Conservation (phyloP, 1,139 yeast species). For the Blastobotrys apis region DNA sequence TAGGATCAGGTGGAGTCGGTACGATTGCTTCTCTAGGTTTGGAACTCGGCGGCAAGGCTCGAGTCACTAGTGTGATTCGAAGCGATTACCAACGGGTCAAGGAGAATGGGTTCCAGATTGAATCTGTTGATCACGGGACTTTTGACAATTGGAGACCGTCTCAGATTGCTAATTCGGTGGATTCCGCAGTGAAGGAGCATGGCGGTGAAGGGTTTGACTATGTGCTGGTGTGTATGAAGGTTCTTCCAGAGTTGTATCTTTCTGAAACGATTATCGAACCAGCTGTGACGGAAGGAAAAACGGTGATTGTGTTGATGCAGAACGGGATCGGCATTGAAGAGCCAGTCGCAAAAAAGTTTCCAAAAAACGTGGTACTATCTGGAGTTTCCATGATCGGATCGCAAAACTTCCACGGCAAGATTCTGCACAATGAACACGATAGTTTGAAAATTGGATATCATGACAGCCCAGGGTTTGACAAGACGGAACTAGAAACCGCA, state of each 20-base stretch:
- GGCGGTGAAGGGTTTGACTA: constrained; percentile 53
- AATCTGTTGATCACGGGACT: constrained; percentile 59
- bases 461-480: constrained; percentile 30
- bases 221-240: constrained; percentile 65
- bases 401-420: constrained; percentile 49
- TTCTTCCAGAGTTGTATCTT: constrained; percentile 60
- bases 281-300: constrained; percentile 45
- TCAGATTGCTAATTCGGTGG: constrained; percentile 35
- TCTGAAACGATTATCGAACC: constrained; percentile 58
- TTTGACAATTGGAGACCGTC: constrained; percentile 51
- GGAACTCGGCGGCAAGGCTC: constrained; percentile 44
- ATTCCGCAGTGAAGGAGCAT: constrained; percentile 42
- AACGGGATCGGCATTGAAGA: constrained; percentile 73
- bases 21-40: constrained; percentile 62
- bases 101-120: constrained; percentile 52
- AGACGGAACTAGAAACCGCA: constrained; percentile 34
- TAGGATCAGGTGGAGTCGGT: constrained; percentile 77
- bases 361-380: constrained; percentile 54
- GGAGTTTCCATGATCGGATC: constrained; percentile 71
- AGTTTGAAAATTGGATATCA: constrained; percentile 53
- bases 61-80: constrained; percentile 58
- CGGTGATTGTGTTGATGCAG: constrained; percentile 61
- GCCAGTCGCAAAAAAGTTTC: constrained; percentile 54
- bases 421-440: constrained; percentile 51
- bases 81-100: constrained; percentile 58